Percentiles rank a stretch among this genome's conserved stretches.
Conservation (phyloP, 768 basidiomycete genomes). For the Aureoboletus auriporus region DNA sequence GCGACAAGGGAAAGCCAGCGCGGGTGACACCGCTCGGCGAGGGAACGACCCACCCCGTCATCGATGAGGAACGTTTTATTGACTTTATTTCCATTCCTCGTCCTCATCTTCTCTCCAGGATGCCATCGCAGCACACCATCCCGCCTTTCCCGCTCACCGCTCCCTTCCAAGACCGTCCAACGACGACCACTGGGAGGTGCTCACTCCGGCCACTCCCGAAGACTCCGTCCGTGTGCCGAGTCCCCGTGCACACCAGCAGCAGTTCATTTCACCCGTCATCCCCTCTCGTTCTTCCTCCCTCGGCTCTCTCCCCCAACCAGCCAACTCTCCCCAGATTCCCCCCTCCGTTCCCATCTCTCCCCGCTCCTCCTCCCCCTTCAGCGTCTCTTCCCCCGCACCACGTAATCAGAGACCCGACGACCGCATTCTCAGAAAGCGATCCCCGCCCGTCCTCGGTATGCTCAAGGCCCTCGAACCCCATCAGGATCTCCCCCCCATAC, state of each 20-base stretch:
- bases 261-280: slow-evolving; percentile 25
- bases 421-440: slow-evolving; percentile 26
- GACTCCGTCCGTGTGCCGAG: slow-evolving; percentile 19
- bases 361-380: slow-evolving; percentile 48
- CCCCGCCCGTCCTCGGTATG: slow-evolving; percentile 41
- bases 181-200: slow-evolving; percentile 48
- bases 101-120: slow-evolving; percentile 14
- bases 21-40: slow-evolving; percentile 26
- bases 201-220: slow-evolving; percentile 27
- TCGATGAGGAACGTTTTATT: slow-evolving; percentile 26
- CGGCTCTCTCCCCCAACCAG: slow-evolving; percentile 41
- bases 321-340: slow-evolving; percentile 36
- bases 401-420: slow-evolving; percentile 19
- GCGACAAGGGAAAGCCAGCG: slow-evolving; percentile 42
- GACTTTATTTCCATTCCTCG: neutral
- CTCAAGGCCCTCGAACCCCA: slow-evolving; percentile 61
- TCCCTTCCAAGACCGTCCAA: slow-evolving; percentile 22
- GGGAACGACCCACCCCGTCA: slow-evolving; percentile 16
- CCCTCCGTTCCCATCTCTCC: slow-evolving; percentile 19
- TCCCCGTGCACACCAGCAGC: slow-evolving; percentile 23
- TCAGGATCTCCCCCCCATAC: slow-evolving; percentile 15
- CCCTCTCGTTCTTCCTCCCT: slow-evolving; percentile 52
- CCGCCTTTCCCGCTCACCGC: slow-evolving; percentile 2
- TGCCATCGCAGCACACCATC: slow-evolving; percentile 23
- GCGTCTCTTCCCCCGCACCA: slow-evolving; percentile 21